Evolutionary conservation across 2,329 filamentous ascomycete genomes (phyloP), one percentile per base, ranked within the genome.

Genomic region (Myriosclerotinia duriaeana): DNA sequence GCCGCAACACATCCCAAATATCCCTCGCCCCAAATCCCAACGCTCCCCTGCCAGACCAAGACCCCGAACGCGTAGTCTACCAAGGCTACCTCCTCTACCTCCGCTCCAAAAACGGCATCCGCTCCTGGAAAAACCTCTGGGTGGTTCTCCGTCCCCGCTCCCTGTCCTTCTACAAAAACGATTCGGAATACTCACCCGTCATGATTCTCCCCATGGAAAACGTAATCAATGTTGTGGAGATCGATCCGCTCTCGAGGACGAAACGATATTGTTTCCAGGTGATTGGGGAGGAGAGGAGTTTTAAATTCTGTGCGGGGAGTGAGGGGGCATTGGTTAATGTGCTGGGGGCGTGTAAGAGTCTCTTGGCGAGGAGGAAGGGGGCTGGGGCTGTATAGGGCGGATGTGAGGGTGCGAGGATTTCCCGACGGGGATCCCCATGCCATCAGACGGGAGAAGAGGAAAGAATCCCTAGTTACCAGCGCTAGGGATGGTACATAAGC

Each of bases 51-150:
- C 58, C 44, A 5, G 83, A 89, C 65, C 81, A 84, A 65, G 92
- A 95, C 70, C 88, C 89, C 0, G 93, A 97, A 76, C 89, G 93
- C 36, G 89, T 98, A n/a, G 85, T 98, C 54, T 97, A 91, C 85
- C 93, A 98, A 76, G 93, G 94, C 62, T 93, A 92, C 83, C 85
- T 98, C 42, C 90, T 91, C 77, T 87, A 92, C 69, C 85, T 97
- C 66, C 92, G 91, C 73, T 91, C 89, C 69, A 93, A 92, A 74
- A 84, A 89, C 30, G 92, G 93, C 11, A 86, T 99, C 26, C 88
- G 90, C 56, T 91, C 96, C 74, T 99, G 95, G 95, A 97, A 97
- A 81, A 89, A 92, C 73, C 84, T 93, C 67, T 98, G 95, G 95
- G 90, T 90, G 15, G 95, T 98, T 0, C 84, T 99, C 62, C 90